Evolutionary conservation across 2,329 filamentous ascomycete genomes (phyloP).

Genomic region (Periglandula ipomoeae): DNA sequence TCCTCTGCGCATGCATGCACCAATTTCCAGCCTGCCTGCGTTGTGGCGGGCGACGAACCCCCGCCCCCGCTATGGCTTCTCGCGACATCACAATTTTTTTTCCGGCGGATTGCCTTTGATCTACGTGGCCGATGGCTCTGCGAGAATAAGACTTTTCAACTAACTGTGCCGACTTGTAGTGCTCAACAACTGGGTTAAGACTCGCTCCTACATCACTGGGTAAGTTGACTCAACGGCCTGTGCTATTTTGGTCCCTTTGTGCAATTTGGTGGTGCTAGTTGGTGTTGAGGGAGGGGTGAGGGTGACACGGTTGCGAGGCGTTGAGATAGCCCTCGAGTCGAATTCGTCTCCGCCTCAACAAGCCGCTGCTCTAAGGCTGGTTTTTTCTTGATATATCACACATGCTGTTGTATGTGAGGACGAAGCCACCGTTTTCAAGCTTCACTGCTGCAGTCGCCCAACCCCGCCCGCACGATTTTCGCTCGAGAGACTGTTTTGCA

Average conservation of each 20-base stretch:
- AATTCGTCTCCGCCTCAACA: too few relatives aligned
- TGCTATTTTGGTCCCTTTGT: neutral
- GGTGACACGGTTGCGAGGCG: neutral
- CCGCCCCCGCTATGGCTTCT: conserved; percentile 1
- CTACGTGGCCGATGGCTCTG: neutral
- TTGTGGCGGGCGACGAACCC: neutral
- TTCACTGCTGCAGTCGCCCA: neutral
- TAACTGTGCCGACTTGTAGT: conserved; percentile 29
- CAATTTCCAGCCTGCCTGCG: neutral
- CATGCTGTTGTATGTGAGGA: too few relatives aligned
- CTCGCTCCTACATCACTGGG: conserved; percentile 72
- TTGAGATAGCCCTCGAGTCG: too few relatives aligned
- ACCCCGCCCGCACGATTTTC: neutral
- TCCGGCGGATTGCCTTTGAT: neutral
- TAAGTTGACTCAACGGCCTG: conserved; percentile 35
- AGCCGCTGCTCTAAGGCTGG: too few relatives aligned
- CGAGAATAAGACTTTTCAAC: neutral
- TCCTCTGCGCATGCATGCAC: neutral
- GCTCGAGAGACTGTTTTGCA: neutral
- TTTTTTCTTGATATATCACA: too few relatives aligned
- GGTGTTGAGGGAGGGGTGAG: neutral
- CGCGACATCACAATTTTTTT: conserved; percentile 1
- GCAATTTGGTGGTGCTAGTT: neutral
- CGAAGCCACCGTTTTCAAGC: too few relatives aligned
- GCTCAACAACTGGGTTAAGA: conserved; percentile 60